Evolutionary conservation across 2,329 filamentous ascomycete species (phyloP).

Genomic region (Ceratocystis eucalypticola): DNA sequence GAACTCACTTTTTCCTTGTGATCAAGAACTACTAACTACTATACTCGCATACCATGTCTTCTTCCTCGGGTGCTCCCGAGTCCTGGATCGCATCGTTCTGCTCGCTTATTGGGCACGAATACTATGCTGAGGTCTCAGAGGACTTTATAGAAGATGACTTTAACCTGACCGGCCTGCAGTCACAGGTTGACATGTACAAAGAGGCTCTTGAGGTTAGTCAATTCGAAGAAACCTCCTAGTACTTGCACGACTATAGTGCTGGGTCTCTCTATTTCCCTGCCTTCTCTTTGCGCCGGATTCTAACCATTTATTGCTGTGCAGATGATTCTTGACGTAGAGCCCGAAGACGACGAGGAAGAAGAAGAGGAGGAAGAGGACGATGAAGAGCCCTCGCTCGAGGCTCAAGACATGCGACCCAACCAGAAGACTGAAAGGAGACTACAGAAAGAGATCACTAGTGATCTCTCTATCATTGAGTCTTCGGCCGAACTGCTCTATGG

Average conservation of each 20-base stretch:
- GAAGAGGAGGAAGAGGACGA: slow-evolving; percentile 64
- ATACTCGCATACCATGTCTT: slow-evolving; percentile 35
- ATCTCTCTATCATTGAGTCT: slow-evolving; percentile 89
- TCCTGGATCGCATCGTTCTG: slow-evolving; percentile 98
- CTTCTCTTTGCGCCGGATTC: slow-evolving; percentile 6
- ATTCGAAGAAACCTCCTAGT: neutral
- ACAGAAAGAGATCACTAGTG: slow-evolving; percentile 72
- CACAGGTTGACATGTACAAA: slow-evolving; percentile 96
- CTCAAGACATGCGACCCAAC: slow-evolving; percentile 33
- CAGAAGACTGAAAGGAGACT: slow-evolving; percentile 54
- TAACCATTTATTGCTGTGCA: slow-evolving; percentile 25
- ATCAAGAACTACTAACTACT: neutral
- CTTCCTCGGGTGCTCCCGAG: slow-evolving; percentile 53
- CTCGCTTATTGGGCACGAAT: slow-evolving; percentile 88
- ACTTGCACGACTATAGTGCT: neutral
- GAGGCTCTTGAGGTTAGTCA: slow-evolving; percentile 68
- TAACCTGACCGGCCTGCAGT: slow-evolving; percentile 89
- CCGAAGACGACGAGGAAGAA: slow-evolving; percentile 83
- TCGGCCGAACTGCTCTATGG: slow-evolving; percentile 98
- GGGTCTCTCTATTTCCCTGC: no score
- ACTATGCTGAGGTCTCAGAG: slow-evolving; percentile 96
- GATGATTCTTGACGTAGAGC: slow-evolving; percentile 98
- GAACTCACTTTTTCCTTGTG: neutral
- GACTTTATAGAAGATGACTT: slow-evolving; percentile 99
- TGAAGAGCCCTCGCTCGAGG: slow-evolving; percentile 50